Evolutionary conservation across 1,284 basidiomycete species (phyloP), one percentile per base, ranked within the genome.

Genomic region (Leccinum fuscescens): DNA sequence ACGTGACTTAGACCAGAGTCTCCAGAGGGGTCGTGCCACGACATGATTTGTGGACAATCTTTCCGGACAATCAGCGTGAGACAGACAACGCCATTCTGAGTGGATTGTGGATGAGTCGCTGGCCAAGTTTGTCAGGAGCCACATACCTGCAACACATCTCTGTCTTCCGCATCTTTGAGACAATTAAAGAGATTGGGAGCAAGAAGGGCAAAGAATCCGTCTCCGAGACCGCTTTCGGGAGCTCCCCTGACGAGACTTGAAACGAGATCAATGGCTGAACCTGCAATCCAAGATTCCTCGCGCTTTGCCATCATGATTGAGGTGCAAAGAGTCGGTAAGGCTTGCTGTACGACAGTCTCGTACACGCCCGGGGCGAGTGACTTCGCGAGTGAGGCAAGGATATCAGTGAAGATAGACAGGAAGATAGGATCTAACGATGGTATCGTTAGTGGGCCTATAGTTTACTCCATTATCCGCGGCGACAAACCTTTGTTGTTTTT

Each of bases 21-120:
- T 20, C 90, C 88, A 55, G 80, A 79, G 0, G 76, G 67, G 67
- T 90, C 89, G 15, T 77, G 80, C 91, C 92, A 98, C 2, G 82
- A 77, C 3, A 95, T 71, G 9, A 97, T 78, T 72, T 95, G 93
- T 29, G 82, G 77, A 64, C 87, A 86, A 69, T 96, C 94, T 77
- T 96, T 98, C 50, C 94, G 86, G 51, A 97, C 84, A 49, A 98
- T 80, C 44, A 89, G 78, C 0, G 94, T 97, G 12, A 98, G 78
- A 66, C 92, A 89, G 8, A 86, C 76, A 58, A 96, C 86, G 11
- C 93, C 92, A 67, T 91, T 91, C 90, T 96, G 42, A 2, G 69
- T 0, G 49, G 33, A 54, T 44, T 37, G 50, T 64, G 42, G 29
- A 58, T 61, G 17, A 63, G 53, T 55, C 17, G 4, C 35, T 46